A percentile compares a stretch with the other conserved stretches of the same genome.
These are phyloP conservation scores for Penicillium steckii DNA, from an alignment of 495 filamentous ascomycete species.

Conservation along the genomic window DNA sequence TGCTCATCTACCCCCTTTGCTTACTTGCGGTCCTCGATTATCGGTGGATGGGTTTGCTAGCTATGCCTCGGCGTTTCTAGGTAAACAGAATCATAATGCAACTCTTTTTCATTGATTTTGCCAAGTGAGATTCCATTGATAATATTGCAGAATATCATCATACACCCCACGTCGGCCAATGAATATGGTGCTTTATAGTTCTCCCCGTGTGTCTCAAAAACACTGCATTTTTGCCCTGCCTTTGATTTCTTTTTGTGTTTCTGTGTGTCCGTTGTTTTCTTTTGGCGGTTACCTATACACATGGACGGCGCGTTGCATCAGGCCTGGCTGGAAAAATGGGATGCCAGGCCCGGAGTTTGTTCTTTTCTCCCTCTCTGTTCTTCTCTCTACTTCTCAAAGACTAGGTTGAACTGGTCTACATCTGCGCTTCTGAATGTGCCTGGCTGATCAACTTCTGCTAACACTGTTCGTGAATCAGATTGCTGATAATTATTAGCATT, in stretches of 20 bases:
- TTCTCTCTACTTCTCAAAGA: background rate
- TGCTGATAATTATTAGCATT: no score
- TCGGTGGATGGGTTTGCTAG: no score
- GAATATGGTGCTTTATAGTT: background rate
- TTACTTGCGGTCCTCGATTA: no score
- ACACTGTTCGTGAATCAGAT: no score
- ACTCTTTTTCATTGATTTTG: conserved; percentile 3
- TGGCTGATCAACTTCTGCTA: no score
- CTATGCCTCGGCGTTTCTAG: background rate
- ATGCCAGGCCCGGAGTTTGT: conserved; percentile 15
- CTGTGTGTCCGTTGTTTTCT: no score
- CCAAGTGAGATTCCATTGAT: conserved; percentile 5
- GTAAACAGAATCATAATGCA: background rate
- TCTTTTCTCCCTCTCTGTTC: background rate
- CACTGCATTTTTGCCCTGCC: background rate
- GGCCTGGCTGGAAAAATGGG: conserved; percentile 16
- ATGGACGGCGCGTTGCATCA: conserved; percentile 7
- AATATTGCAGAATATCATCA: conserved; percentile 12
- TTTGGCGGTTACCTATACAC: background rate
- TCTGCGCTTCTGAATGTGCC: no score
- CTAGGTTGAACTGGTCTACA: no score
- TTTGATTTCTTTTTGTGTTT: background rate
- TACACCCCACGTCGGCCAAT: conserved; percentile 13
- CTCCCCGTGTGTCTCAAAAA: background rate
- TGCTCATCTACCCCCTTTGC: no score